These are phyloP conservation scores for Pyrenochaeta sp. DNA, from an alignment of 2,329 filamentous ascomycete species.

Conservation along the genomic window DNA sequence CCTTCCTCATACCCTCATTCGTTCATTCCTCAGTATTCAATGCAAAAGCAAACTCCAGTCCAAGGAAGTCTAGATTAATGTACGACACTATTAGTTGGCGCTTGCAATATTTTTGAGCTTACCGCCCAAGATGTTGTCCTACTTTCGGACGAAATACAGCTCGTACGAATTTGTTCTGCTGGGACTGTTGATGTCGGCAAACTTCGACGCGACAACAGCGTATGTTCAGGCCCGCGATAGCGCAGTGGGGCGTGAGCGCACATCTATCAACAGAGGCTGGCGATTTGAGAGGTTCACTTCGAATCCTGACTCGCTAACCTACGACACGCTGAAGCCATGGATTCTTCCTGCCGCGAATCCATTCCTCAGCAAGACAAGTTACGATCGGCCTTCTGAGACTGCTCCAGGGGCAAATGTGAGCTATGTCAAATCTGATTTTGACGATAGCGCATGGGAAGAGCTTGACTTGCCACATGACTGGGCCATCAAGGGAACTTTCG, in stretches of 20 bases:
- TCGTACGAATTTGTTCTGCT: background rate
- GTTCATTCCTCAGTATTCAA: too few relatives aligned
- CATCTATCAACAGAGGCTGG: slow-evolving; percentile 47
- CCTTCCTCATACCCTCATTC: too few relatives aligned
- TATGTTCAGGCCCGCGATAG: background rate
- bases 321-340: slow-evolving; percentile 49
- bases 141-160: background rate
- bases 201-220: background rate
- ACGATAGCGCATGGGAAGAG: slow-evolving; percentile 52
- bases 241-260: slow-evolving; percentile 23
- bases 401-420: slow-evolving; percentile 29
- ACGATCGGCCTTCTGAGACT: slow-evolving; percentile 37
- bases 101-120: background rate
- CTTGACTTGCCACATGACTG: slow-evolving; percentile 59
- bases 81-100: background rate
- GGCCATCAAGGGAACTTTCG: slow-evolving; percentile 58
- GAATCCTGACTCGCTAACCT: slow-evolving; percentile 46
- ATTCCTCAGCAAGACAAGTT: slow-evolving; percentile 44
- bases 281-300: slow-evolving; percentile 42
- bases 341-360: slow-evolving; percentile 52
- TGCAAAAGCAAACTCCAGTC: too few relatives aligned
- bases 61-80: background rate
- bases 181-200: background rate
- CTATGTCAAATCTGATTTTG: slow-evolving; percentile 40
- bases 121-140: background rate